Conservation (phyloP, 345 rosid genomes). For the Lumnitzera racemosa region DNA sequence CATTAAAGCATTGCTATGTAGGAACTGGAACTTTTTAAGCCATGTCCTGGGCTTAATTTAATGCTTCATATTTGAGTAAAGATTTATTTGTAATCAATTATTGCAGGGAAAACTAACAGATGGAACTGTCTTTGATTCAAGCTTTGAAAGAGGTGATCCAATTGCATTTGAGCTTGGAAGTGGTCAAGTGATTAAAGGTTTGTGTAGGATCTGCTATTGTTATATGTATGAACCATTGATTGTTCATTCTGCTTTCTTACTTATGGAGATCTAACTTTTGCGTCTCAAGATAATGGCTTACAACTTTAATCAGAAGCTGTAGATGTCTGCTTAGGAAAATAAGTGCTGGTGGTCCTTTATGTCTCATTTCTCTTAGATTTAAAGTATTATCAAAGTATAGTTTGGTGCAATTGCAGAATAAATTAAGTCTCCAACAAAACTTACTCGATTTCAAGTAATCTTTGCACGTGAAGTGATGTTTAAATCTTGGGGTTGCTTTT, state of each 20-base stretch:
- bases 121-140: constrained; percentile 93
- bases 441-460: not conserved
- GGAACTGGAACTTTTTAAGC: too few relatives aligned
- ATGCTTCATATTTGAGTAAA: constrained; percentile 3
- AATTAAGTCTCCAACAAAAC: too few relatives aligned
- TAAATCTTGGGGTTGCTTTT: not conserved
- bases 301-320: too few relatives aligned
- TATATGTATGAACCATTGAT: too few relatives aligned
- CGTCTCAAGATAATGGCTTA: not conserved
- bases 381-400: too few relatives aligned
- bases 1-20: too few relatives aligned
- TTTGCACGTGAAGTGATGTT: not conserved
- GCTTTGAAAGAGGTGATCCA: constrained; percentile 96
- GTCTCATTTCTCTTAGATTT: too few relatives aligned
- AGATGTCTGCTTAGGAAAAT: too few relatives aligned
- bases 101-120: constrained; percentile 87
- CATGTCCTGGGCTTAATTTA: not conserved
- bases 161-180: constrained; percentile 90
- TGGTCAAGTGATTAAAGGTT: constrained; percentile 96
- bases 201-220: not conserved
- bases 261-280: not conserved
- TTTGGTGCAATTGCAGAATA: too few relatives aligned
- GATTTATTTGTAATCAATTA: not conserved
- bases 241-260: too few relatives aligned
- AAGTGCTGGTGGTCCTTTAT: too few relatives aligned